Evolutionary conservation across 2,329 filamentous ascomycete species (phyloP), one percentile per base, ranked within the genome.

Genomic region (Calonectria naviculata): DNA sequence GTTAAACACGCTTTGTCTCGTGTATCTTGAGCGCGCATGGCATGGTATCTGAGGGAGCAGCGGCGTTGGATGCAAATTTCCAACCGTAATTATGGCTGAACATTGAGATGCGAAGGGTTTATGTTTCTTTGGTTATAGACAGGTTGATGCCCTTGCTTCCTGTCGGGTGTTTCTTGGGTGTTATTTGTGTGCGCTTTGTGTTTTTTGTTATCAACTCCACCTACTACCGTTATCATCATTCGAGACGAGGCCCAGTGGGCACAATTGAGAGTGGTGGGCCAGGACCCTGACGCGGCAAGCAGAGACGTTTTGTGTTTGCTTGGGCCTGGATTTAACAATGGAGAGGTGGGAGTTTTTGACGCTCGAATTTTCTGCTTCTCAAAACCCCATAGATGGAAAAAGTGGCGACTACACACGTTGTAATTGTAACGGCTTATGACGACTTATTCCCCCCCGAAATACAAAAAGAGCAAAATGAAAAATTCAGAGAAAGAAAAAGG

Each of bases 11-110:
- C 49, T 69, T 67, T 75, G 72, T 75, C 71, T 80, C 75, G 67
- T 80, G 75, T 81, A 78, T 78, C 78, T 79, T 76, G 72, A 82
- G 82, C 82, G 81, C 76, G 80, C 79, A 80, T 82, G 74, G 80
- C 80, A 82, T 80, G 74, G 76, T 78, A 79, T 81, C 70, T 79
- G 75, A 78, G 65, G 77, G 75, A 80, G 79, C 76, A 78, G 68
- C 71, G 80, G 81, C 81, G 81, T 83, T 83, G 79, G 77, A 80
- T 79, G 74, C 70, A 69, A 73, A 79, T 76, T 74, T 78, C 74
- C 75, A 78, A 76, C 74, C 76, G 75, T 68, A 66, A 76, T 79
- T 71, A 80, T 76, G 79, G 72, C 73, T 79, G 74, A 79, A 75
- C 72, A 79, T 76, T 70, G 73, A 74, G 71, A 73, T 75, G 70